Evolutionary conservation across 2,329 filamentous ascomycete genomes (phyloP), one percentile per base, ranked within the genome.

Genomic region (Colletotrichum sp.): DNA sequence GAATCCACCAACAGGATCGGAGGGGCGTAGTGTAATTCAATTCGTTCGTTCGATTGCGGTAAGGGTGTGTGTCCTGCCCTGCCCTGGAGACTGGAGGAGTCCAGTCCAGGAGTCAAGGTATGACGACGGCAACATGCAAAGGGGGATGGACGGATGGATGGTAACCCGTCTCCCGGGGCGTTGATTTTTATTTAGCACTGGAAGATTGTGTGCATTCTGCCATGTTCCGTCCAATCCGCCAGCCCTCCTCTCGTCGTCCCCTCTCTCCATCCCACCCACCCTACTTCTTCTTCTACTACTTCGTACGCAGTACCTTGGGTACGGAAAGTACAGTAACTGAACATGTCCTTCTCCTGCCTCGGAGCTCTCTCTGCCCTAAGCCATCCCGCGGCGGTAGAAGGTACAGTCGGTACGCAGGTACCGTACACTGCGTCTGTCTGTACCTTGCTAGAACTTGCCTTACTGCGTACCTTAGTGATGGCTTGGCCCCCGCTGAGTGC

Each of bases 111-210:
- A 68, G 66, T 57, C 66, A 43, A 60, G 34, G 57, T 63, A 72
- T 65, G 68, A 75, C 24, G 73, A 73, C 57, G 65, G 71, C 67
- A 75, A 59, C 57, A 63, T 75, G 73, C 69, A 64, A 64, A 61
- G 59, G 32, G 59, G 59, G 28, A 32, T 61, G 28, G 34, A 73
- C 43, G 39, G 39, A 43, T 43, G 43, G 43, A 48, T 48, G 67
- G 64, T 59, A 73, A 73, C 64, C 70, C 70, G 57, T 64, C 28
- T 73, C 64, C 24, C 48, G 73, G 73, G 43, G 57, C 63, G 36
- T 18, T 52, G 30, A 34, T 55, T 67, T 67, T 72, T 48, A 67
- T 68, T 68, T 72, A 57, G 70, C 63, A 65, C 34, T 39, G 26
- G 39, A 36, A 32, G 70, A 55, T 61, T 61, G 52, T 34, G 43